These are phyloP conservation scores for Colletotrichum falcatum DNA, from an alignment of 2,329 filamentous ascomycete species.

Conservation along the genomic window DNA sequence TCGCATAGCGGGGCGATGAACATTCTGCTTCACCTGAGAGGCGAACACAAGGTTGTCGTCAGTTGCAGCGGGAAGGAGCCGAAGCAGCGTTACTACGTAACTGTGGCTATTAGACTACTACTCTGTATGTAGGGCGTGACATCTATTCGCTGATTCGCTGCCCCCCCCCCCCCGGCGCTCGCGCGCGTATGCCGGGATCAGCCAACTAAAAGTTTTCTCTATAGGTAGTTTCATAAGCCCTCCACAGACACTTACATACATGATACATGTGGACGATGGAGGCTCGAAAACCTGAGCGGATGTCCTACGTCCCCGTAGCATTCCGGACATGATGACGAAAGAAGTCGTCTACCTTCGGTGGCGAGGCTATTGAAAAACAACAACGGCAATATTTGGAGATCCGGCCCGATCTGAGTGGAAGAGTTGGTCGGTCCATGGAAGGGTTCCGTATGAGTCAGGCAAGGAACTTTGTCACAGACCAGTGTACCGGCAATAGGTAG, in stretches of 20 bases:
- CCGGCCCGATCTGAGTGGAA: constrained; percentile 10
- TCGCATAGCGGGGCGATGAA: background rate
- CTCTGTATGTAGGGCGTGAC: too few species aligned
- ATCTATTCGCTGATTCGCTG: constrained; percentile 31
- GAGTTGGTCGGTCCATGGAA: background rate
- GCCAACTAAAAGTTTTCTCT: constrained; percentile 33
- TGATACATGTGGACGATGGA: constrained; percentile 16
- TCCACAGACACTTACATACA: constrained; percentile 2
- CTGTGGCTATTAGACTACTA: constrained; percentile 10
- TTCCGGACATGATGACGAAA: background rate
- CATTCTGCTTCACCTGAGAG: background rate
- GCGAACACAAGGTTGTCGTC: constrained; percentile 9
- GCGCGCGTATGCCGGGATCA: constrained; percentile 26
- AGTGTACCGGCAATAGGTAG: too few species aligned
- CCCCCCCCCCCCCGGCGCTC: too few species aligned
- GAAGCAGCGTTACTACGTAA: constrained; percentile 27
- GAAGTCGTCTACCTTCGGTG: background rate
- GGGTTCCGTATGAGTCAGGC: constrained; percentile 29
- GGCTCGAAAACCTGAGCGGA: constrained; percentile 7
- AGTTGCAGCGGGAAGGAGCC: background rate
- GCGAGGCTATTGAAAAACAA: background rate
- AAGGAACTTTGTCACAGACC: constrained; percentile 16
- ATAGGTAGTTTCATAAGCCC: constrained; percentile 6
- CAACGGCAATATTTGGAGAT: background rate
- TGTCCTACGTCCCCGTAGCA: constrained; percentile 15